Evolutionary conservation across 2,329 filamentous ascomycete genomes (phyloP), one percentile per base, ranked within the genome.

Genomic region (Clonostachys rhizophaga): DNA sequence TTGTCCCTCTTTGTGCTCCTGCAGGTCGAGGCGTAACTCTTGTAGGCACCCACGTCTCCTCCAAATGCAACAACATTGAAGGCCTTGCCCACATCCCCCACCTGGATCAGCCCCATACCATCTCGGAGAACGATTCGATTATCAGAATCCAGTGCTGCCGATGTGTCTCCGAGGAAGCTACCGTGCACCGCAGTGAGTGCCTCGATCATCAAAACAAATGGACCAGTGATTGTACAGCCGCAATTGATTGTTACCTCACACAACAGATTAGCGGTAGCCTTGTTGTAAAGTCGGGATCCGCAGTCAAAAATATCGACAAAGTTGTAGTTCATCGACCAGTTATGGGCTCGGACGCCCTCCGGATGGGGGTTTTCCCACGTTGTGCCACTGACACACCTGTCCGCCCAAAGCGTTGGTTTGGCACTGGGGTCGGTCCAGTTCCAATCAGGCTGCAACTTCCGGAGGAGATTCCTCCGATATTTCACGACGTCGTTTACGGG

Each of bases 331-430:
- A 47, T 50, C n/a, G 42, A 50, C 39, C 40, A n/a, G 37, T 48
- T 50, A 37, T 50, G 48, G 3, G 18, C 35, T 14, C 48, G 20
- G 17, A 45, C n/a, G 30, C 33, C 35, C 34, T 14, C 30, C 33
- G 11, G 11, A 34, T 34, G 33, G 20, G 48, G 48, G 11, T 50
- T 40, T 6, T 47, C 36, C 48, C 48, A 50, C 9, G 30, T 30
- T 5, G 48, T 50, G 45, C 48, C 48, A 39, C 48, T 50, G 12
- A 50, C 48, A 20, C 36, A 50, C 13, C 47, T 37, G 33, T 50
- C 48, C n/a, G 42, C 34, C 48, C 48, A 50, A 7, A 33, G 34
- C 7, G 33, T 16, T 18, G 48, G 45, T 43, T 50, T 50, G 13
- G 48, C 48, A 16, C 11, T 48, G 14, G 45, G 43, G 33, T 48